Conservation (phyloP, 352 stramenopile species). For the Phytophthora pisi region DNA sequence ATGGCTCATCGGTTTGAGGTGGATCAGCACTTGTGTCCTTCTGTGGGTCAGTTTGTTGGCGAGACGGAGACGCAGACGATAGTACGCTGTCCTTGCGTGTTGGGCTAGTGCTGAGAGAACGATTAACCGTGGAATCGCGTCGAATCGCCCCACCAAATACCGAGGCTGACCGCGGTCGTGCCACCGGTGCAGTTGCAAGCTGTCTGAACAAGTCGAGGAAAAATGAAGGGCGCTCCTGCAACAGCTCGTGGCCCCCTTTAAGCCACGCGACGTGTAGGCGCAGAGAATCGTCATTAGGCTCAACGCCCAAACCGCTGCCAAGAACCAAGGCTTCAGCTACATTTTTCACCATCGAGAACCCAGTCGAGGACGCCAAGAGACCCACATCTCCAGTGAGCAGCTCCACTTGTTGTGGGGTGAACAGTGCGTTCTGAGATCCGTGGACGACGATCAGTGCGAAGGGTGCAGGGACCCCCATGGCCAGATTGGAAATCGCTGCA, state of each 20-base stretch:
- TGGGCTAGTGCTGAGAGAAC: conserved; percentile 2
- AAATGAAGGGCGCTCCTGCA: conserved; percentile 66
- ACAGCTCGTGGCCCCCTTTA: conserved; percentile 74
- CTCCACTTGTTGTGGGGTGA: conserved; percentile 41
- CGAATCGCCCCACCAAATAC: neutral
- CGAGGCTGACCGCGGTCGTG: neutral
- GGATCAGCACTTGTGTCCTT: neutral
- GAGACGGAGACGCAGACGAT: neutral
- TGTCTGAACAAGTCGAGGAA: conserved; percentile 63
- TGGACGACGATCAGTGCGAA: conserved; percentile 68
- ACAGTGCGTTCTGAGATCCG: conserved; percentile 58
- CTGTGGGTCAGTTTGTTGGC: neutral
- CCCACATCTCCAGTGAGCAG: conserved; percentile 19
- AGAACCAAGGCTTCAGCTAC: conserved; percentile 26
- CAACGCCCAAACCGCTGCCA: neutral
- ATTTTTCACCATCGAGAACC: conserved; percentile 14
- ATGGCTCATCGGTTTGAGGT: neutral
- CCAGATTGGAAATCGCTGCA: conserved; percentile 38
- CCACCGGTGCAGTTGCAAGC: conserved; percentile 22
- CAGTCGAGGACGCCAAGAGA: neutral
- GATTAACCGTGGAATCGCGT: neutral
- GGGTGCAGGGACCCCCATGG: conserved; percentile 23
- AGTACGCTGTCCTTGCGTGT: conserved; percentile 1
- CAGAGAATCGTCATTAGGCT: conserved; percentile 8
- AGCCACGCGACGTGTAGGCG: conserved; percentile 71